These are phyloP conservation scores for Ogataea paraovalis DNA, from an alignment of 805 yeast genomes.

Conservation along the genomic window DNA sequence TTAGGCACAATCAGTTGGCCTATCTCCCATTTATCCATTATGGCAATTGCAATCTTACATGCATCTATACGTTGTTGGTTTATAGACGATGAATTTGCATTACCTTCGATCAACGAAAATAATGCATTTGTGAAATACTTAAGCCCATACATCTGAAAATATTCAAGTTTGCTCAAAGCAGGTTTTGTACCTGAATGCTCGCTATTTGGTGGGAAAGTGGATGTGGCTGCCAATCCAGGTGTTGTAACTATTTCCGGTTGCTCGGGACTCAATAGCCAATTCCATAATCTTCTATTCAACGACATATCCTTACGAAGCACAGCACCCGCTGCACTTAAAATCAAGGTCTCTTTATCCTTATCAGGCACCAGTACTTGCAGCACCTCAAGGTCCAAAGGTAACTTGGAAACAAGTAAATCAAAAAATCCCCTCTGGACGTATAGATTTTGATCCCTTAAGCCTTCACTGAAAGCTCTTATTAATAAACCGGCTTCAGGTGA, in stretches of 20 bases:
- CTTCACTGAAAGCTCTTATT: slow-evolving; percentile 66
- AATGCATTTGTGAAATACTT: slow-evolving; percentile 50
- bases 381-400: slow-evolving; percentile 62
- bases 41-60: slow-evolving; percentile 61
- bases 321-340: slow-evolving; percentile 62
- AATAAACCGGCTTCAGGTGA: slow-evolving; percentile 78
- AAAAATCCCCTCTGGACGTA: slow-evolving; percentile 85
- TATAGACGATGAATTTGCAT: slow-evolving; percentile 17
- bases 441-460: slow-evolving; percentile 61
- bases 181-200: slow-evolving; percentile 3
- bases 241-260: slow-evolving; percentile 9
- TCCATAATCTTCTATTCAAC: slow-evolving; percentile 88
- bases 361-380: slow-evolving; percentile 43
- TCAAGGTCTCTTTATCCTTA: slow-evolving; percentile 53
- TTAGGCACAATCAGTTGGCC: slow-evolving; percentile 71
- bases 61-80: slow-evolving; percentile 42
- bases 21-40: slow-evolving; percentile 94
- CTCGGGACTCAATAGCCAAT: slow-evolving; percentile 86
- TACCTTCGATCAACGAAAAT: slow-evolving; percentile 39
- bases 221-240: slow-evolving; percentile 6
- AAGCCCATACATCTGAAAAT: slow-evolving; percentile 58
- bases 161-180: slow-evolving; percentile 40
- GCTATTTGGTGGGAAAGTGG: background rate
- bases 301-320: slow-evolving; percentile 89
- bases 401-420: slow-evolving; percentile 65